A percentile compares a stretch with the other conserved stretches of the same genome.
Conservation (phyloP, 768 basidiomycete species). For the Chalciporus chontae region DNA sequence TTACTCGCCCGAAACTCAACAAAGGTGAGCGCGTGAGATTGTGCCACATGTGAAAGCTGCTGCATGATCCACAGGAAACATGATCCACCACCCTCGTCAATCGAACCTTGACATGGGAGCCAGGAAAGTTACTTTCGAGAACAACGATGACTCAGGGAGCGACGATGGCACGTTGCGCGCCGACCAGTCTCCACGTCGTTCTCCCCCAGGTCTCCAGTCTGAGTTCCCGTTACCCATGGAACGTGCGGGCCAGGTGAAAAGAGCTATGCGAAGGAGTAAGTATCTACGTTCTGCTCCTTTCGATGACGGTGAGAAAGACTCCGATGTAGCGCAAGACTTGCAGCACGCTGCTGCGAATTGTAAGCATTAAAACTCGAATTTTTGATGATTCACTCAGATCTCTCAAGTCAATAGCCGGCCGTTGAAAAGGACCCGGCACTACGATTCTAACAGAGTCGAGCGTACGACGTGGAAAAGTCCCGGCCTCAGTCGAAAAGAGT, state of each 20-base stretch:
- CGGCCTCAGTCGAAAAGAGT: constrained; percentile 2
- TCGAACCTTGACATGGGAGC: neutral
- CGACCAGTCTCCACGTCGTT: constrained; percentile 3
- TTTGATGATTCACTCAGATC: constrained; percentile 1
- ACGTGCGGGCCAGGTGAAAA: neutral
- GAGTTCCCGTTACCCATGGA: neutral
- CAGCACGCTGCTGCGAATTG: constrained; percentile 4
- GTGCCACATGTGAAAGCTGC: neutral
- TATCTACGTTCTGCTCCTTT: neutral
- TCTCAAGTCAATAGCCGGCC: constrained; percentile 12
- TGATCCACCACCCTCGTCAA: neutral
- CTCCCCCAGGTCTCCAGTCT: neutral
- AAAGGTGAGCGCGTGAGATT: constrained; percentile 1
- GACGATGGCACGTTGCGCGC: constrained; percentile 15
- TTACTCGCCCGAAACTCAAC: neutral
- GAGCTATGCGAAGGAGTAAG: constrained; percentile 8
- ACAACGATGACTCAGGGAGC: constrained; percentile 7
- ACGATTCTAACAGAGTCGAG: neutral
- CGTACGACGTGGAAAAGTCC: constrained; percentile 1
- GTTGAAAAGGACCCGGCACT: constrained; percentile 1
- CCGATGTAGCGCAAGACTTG: constrained; percentile 8
- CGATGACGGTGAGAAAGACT: neutral
- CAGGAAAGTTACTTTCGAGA: constrained; percentile 17
- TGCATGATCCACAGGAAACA: neutral
- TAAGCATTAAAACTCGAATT: constrained; percentile 3